Base-by-base conservation (phyloP, 2,329 filamentous ascomycete species). In the Neophaeococcomyces mojaviensis region DNA sequence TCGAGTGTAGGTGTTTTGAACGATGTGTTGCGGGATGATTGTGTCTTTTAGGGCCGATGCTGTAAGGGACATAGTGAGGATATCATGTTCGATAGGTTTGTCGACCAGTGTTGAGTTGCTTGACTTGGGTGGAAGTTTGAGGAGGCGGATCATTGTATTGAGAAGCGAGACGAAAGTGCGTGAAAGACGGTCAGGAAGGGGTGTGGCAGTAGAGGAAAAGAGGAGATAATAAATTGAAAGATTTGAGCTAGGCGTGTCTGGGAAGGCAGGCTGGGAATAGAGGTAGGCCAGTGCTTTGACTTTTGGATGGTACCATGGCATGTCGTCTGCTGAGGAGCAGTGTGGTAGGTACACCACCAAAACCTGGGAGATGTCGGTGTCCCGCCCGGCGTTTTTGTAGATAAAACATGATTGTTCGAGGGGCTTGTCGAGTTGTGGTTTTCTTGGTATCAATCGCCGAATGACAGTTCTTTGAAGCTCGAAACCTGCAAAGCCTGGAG, bases 251-350 rank as follows among this genome's bases (percentile, higher is more conserved):
- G 66, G 49, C 31, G 47, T 41, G 16, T 50, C 37, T 31, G 38
- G 12, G 7, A 51, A 50, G 44, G 30, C 62, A 30, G 42, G 72
- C 61, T 77, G 86, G 30, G 77, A 77, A 63, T 94, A 86, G 6
- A 88, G 68, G 55, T 92, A 89, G 4, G 82, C 87, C 19, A 95
- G 72, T 10, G 78, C 79, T 42, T 73, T 75, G 18, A 94, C 82
- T 43, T 76, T 73, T 18, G 90, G 90, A 60, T 96, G 89, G 64
- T 96, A 97, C 66, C 85, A 95, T 1, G 90, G 90, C 50, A 92
- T 74, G 2, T 83, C 76, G 12, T 76, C 71, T 9, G 74, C 68
- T 1, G 68, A 68, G 26, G 72, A 63, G 7, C 79, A 72, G 64
- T 95, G 88, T 6, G 90, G 88, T 4, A 85, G 72, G 61, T 94